phyloP scores from a whole-genome alignment of 345 rosid species.

The Eucalyptus urophylla region DNA sequence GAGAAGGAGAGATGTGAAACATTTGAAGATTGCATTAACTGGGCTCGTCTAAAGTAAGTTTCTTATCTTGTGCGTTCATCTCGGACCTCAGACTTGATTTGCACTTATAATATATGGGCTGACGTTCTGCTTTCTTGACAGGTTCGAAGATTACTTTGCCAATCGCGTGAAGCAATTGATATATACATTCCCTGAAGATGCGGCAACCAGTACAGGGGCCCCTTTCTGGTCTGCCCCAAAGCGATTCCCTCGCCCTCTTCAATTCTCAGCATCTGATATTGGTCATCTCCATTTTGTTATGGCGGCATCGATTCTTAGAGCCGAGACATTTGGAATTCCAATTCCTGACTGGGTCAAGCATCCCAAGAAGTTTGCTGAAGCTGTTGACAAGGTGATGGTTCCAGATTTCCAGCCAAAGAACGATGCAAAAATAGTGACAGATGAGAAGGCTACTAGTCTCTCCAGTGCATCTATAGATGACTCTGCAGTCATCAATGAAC shows the following conservation, averaged over 20 bases:
- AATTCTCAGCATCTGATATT: conserved; percentile 54
- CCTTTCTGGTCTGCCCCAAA: conserved; percentile 99
- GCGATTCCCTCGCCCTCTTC: conserved; percentile 80
- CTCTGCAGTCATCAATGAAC: conserved; percentile 59
- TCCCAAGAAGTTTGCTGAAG: conserved; percentile 49
- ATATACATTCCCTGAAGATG: conserved; percentile 93
- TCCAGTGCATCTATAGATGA: conserved; percentile 81
- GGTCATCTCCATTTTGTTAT: conserved; percentile 57
- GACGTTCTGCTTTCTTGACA: not conserved
- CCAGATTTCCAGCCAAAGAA: conserved; percentile 86
- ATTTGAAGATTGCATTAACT: conserved; percentile 86
- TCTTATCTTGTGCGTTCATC: not conserved
- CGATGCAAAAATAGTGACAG: conserved; percentile 72
- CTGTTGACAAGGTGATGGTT: conserved; percentile 66
- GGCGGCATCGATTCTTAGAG: conserved; percentile 81
- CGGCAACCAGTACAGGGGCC: conserved; percentile 80
- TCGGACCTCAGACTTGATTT: not conserved
- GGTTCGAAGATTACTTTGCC: conserved; percentile 91
- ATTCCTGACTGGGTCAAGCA: conserved; percentile 75
- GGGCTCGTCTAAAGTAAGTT: conserved; percentile 86
- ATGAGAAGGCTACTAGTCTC: conserved; percentile 82
- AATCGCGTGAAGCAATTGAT: conserved; percentile 81
- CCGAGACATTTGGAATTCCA: conserved; percentile 85
- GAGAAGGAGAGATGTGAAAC: conserved; percentile 76
- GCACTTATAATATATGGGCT: not conserved